Conservation (phyloP, 768 basidiomycete genomes). For the Phanerochaete carnosa region DNA sequence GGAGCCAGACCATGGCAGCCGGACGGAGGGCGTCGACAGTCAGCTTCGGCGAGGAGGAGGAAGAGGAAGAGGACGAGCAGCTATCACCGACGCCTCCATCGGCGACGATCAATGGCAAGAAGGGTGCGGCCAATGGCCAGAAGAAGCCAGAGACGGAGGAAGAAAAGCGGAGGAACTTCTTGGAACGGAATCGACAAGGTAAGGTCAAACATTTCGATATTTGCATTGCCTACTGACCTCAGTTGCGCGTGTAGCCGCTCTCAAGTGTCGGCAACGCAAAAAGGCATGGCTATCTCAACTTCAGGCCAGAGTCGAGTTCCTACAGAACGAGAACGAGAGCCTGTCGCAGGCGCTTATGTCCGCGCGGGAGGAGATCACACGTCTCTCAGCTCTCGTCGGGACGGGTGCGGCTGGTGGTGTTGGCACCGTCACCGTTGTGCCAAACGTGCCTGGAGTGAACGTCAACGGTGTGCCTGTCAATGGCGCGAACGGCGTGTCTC, state of each 20-base stretch:
- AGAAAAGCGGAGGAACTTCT: constrained; percentile 94
- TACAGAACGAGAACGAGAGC: constrained; percentile 93
- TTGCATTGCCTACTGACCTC: neutral
- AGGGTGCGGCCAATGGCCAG: constrained; percentile 15
- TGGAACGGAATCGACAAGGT: constrained; percentile 98
- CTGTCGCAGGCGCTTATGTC: constrained; percentile 83
- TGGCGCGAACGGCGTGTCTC: neutral
- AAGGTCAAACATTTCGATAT: constrained; percentile 12
- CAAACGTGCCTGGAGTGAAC: constrained; percentile 17
- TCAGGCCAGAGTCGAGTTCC: constrained; percentile 90
- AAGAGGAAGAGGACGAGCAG: constrained; percentile 34
- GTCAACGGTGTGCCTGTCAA: constrained; percentile 15
- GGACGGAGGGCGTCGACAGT: constrained; percentile 24
- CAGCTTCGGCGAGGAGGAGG: constrained; percentile 22
- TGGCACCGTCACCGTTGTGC: constrained; percentile 6
- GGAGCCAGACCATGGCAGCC: constrained; percentile 30
- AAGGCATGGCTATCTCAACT: constrained; percentile 95
- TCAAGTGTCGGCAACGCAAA: constrained; percentile 98
- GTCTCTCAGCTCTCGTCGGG: constrained; percentile 72
- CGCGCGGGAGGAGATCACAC: constrained; percentile 88
- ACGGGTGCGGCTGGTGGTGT: constrained; percentile 41
- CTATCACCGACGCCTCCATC: constrained; percentile 18
- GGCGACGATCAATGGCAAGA: constrained; percentile 17
- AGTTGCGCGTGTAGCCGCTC: constrained; percentile 60
- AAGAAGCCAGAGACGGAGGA: constrained; percentile 97